Evolutionary conservation across 257 asterid genomes (phyloP).

Genomic region (Gardenia jasminoides): DNA sequence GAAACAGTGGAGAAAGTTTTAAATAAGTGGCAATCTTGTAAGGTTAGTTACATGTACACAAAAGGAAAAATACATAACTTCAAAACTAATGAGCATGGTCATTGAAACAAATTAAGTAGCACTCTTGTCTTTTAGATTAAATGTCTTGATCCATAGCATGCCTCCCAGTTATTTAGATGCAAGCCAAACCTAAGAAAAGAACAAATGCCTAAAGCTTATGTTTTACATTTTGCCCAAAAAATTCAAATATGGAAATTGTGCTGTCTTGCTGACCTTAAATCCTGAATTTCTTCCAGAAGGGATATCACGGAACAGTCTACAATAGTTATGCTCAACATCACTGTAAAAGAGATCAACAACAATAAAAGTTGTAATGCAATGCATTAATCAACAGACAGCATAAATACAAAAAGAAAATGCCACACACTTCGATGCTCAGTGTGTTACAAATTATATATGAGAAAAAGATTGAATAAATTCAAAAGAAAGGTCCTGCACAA

Average conservation of each 20-base stretch:
- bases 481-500: background rate
- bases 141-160: background rate
- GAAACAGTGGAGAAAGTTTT: background rate
- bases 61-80: background rate
- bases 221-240: background rate
- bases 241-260: background rate
- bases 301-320: conserved; percentile 69
- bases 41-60: background rate
- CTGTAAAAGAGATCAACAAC: conserved; percentile 40
- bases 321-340: conserved; percentile 72
- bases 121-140: background rate
- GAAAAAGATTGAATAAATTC: background rate
- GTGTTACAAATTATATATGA: background rate
- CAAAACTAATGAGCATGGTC: background rate
- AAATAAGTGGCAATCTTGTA: background rate
- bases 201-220: background rate
- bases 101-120: background rate
- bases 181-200: background rate
- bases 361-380: background rate
- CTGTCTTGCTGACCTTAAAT: conserved; percentile 65
- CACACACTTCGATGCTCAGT: background rate
- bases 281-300: conserved; percentile 84
- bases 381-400: background rate
- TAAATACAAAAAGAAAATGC: background rate
- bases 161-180: background rate